phyloP scores from a whole-genome alignment of 1,284 basidiomycete genomes.

The Omphalotus olearius region DNA sequence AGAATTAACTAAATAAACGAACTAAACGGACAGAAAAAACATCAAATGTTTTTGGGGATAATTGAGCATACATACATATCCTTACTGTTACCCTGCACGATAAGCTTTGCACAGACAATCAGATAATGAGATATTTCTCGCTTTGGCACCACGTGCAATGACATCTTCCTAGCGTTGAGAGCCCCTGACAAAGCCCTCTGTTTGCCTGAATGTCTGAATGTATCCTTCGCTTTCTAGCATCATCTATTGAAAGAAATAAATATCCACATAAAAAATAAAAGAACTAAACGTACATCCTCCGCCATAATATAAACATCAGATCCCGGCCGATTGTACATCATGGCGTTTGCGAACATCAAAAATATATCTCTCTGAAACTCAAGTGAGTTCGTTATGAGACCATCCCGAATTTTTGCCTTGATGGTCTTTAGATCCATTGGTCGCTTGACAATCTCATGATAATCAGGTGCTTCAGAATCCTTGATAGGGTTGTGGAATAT shows the following conservation, averaged over 20 bases:
- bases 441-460: constrained; percentile 84
- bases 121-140: too few relatives aligned
- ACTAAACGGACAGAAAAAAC: too few relatives aligned
- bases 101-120: too few relatives aligned
- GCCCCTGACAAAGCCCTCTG: constrained; percentile 59
- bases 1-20: too few relatives aligned
- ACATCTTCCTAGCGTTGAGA: constrained; percentile 2
- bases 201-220: constrained; percentile 74
- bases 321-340: constrained; percentile 89
- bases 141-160: background rate
- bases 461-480: constrained; percentile 83
- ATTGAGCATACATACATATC: too few relatives aligned
- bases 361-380: constrained; percentile 89
- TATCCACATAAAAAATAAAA: constrained; percentile 6
- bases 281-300: constrained; percentile 61
- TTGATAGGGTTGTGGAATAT: constrained; percentile 92
- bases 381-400: constrained; percentile 70
- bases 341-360: constrained; percentile 93
- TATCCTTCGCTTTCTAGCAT: constrained; percentile 77
- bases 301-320: constrained; percentile 86
- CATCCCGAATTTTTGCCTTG: constrained; percentile 78
- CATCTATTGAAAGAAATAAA: constrained; percentile 52
- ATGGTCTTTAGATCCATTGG: constrained; percentile 94
- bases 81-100: too few relatives aligned
- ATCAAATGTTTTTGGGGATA: too few relatives aligned